These are phyloP conservation scores for Penicillium atrosanguineum DNA, from an alignment of 495 filamentous ascomycete species.

Conservation along the genomic window DNA sequence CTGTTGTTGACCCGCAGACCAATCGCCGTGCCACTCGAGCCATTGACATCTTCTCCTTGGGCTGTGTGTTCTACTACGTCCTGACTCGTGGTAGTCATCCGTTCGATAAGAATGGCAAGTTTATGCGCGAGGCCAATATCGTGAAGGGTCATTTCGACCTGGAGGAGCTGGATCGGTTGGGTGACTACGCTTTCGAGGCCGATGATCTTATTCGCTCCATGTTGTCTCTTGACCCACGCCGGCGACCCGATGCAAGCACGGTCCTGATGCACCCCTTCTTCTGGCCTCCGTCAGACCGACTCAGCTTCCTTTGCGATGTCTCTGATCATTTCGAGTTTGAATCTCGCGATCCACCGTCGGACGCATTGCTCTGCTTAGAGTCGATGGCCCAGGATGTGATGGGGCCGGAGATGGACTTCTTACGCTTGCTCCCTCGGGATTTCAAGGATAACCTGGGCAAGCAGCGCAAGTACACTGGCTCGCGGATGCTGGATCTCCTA, in stretches of 20 bases:
- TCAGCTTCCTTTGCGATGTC: constrained; percentile 87
- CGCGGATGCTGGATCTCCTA: constrained; percentile 77
- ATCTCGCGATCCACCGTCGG: constrained; percentile 72
- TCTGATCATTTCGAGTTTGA: constrained; percentile 96
- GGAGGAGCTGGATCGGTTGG: constrained; percentile 64
- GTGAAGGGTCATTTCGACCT: constrained; percentile 80
- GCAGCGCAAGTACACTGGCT: constrained; percentile 91
- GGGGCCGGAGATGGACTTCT: constrained; percentile 67
- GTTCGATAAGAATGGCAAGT: constrained; percentile 88
- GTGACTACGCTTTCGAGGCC: constrained; percentile 82
- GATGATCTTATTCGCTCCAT: constrained; percentile 81
- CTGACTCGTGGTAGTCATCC: constrained; percentile 89
- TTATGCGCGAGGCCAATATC: constrained; percentile 95
- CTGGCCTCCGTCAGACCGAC: constrained; percentile 82
- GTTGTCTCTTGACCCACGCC: constrained; percentile 69
- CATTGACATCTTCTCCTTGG: constrained; percentile 95
- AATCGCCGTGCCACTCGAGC: constrained; percentile 86
- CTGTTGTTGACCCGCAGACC: constrained; percentile 59
- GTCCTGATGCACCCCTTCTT: constrained; percentile 95
- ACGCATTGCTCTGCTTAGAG: constrained; percentile 63
- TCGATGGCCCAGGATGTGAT: constrained; percentile 49
- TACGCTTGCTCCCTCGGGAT: constrained; percentile 68
- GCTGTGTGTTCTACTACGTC: constrained; percentile 95
- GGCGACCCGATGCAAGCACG: constrained; percentile 66
- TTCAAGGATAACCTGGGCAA: constrained; percentile 88